phyloP scores from a whole-genome alignment of 2,329 filamentous ascomycete genomes.

The Emergomyces orientalis region DNA sequence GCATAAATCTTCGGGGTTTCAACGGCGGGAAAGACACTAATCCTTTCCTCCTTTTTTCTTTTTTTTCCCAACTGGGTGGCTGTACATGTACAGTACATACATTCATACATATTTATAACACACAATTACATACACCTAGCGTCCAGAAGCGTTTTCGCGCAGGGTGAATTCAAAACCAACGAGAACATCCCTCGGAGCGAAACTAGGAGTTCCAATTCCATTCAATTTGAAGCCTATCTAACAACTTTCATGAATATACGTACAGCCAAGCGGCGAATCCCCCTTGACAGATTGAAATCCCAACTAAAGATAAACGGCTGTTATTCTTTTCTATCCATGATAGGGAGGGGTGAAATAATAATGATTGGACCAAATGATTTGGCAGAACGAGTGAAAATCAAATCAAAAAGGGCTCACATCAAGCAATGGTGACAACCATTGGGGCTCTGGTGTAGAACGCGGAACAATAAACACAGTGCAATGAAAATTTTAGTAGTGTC shows the following conservation, averaged over 20 bases:
- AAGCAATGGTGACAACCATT: neutral
- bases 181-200: neutral
- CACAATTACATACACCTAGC: neutral
- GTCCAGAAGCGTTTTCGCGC: neutral
- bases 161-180: neutral
- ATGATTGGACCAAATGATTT: neutral
- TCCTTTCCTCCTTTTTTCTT: no score
- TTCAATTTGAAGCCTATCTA: neutral
- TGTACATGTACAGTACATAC: neutral
- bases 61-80: neutral
- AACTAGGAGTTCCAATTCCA: neutral
- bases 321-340: neutral
- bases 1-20: neutral
- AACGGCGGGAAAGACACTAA: neutral
- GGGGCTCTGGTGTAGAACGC: neutral
- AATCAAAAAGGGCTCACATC: neutral
- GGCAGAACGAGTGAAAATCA: neutral
- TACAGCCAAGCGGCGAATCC: no score
- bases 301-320: constrained; percentile 12
- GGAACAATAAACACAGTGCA: neutral
- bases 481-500: neutral
- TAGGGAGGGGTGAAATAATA: neutral
- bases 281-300: neutral
- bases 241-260: neutral
- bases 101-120: neutral